Conservation (phyloP, 768 basidiomycete genomes). For the Candolleomyces eurysporus region DNA sequence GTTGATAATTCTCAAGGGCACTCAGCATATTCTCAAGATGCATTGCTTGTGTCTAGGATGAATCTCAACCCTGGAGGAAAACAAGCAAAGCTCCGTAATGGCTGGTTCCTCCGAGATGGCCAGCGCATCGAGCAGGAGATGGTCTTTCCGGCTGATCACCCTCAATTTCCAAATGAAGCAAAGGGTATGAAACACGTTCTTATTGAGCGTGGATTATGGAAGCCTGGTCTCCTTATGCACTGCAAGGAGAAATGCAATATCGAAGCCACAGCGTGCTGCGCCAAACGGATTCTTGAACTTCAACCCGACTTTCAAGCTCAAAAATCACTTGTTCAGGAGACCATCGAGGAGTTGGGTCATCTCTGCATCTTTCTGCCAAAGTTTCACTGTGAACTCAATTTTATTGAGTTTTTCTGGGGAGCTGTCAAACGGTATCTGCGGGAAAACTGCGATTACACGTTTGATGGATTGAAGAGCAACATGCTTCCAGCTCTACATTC, state of each 20-base stretch:
- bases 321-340: conserved; percentile 18
- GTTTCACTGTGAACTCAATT: conserved; percentile 36
- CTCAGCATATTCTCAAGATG: conserved; percentile 40
- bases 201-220: too few species aligned
- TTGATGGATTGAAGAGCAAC: neutral
- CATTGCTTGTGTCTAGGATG: conserved; percentile 31
- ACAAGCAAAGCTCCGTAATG: conserved; percentile 30
- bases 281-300: conserved; percentile 15
- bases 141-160: too few species aligned
- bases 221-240: conserved; percentile 18
- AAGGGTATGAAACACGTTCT: too few species aligned
- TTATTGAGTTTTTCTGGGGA: conserved; percentile 51
- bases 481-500: conserved; percentile 7
- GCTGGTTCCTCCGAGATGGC: conserved; percentile 20
- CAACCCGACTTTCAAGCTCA: conserved; percentile 19
- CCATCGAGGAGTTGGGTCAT: conserved; percentile 11
- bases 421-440: neutral
- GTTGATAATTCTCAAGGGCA: conserved; percentile 45
- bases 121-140: too few species aligned
- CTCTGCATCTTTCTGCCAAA: conserved; percentile 26
- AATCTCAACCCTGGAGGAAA: conserved; percentile 37
- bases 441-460: neutral
- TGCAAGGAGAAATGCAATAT: conserved; percentile 24
- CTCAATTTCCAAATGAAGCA: too few species aligned
- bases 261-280: conserved; percentile 27